Conservation (phyloP, 306 rosid genomes). For the Erythrophleum fordii region DNA sequence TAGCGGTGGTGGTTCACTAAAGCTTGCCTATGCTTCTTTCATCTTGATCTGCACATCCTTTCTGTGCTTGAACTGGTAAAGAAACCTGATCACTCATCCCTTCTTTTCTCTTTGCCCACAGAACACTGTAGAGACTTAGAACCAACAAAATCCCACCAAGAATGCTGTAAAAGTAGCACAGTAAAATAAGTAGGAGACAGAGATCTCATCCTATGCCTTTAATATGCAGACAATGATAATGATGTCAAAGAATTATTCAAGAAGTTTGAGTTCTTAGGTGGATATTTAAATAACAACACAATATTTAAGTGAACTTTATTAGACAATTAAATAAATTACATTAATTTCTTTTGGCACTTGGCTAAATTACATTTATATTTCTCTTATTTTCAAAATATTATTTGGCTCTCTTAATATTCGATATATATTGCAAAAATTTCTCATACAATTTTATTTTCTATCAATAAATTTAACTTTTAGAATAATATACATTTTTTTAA, state of each 20-base stretch:
- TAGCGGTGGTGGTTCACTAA: neutral
- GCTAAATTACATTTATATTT: too few relatives aligned
- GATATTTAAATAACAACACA: neutral
- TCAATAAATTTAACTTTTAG: too few relatives aligned
- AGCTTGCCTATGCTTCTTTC: constrained; percentile 21
- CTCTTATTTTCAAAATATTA: too few relatives aligned
- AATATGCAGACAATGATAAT: neutral
- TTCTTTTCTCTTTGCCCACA: constrained; percentile 40
- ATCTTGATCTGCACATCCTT: neutral
- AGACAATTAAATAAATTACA: neutral
- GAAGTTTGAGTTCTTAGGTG: neutral
- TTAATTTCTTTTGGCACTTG: neutral
- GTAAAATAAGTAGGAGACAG: neutral
- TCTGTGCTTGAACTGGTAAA: constrained; percentile 32
- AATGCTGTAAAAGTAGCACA: constrained; percentile 20
- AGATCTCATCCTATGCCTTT: neutral
- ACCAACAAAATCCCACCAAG: constrained; percentile 41
- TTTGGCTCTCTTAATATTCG: too few relatives aligned
- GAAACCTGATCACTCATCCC: neutral
- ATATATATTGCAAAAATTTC: too few relatives aligned
- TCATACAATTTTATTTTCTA: too few relatives aligned
- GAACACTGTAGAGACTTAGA: constrained; percentile 39
- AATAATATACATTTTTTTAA: too few relatives aligned
- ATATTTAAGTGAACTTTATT: too few relatives aligned
- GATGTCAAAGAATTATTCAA: neutral